Evolutionary conservation across 2,329 filamentous ascomycete species (phyloP), one percentile per base, ranked within the genome.

Genomic region (Colletotrichum caudatum): DNA sequence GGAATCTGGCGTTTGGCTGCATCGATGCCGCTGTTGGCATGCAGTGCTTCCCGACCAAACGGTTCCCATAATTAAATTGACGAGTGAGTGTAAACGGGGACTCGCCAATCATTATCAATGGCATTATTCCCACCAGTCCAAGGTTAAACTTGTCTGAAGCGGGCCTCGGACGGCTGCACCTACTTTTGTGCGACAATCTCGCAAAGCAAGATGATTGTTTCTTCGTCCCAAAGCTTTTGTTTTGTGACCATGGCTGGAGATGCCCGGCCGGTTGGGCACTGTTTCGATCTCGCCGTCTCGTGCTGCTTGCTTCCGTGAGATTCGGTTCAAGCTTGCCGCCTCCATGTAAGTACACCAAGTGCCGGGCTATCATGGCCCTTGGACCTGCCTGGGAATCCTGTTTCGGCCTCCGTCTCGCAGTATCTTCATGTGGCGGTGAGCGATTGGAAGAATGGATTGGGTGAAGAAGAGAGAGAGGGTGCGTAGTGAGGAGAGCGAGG

Each of bases 1-100:
- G 68, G 73, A 75, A 77, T 76, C 76, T 77, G 62, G 69, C 66
- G 74, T 76, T 69, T 72, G 73, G 75, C 75, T 74, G 74, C 75
- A 73, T 77, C 74, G 75, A 75, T 73, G 69, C 66, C 64, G 69
- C 72, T 69, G 64, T 58, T 65, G 73, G 66, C 65, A 74, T 70
- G 75, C 59, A 68, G 76, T 76, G 71, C 65, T 64, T 71, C 74
- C 75, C 66, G 60, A 71, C 56, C 64, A 66, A 72, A 72, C 69
- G 69, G 68, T 72, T 72, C 73, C 59, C 54, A 65, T 66, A 56
- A 61, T 69, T 70, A 54, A 63, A 39, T 29, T 29, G 29, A 29
- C 29, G 29, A 29, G 29, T 29, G 60, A 54, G 39, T 72, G 73
- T 73, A 75, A 75, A 74, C 73, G 72, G 73, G 59, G 51, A 56